phyloP scores from a whole-genome alignment of 192 early-diverging fungal genomes.

The Pilobolus umbonatus region DNA sequence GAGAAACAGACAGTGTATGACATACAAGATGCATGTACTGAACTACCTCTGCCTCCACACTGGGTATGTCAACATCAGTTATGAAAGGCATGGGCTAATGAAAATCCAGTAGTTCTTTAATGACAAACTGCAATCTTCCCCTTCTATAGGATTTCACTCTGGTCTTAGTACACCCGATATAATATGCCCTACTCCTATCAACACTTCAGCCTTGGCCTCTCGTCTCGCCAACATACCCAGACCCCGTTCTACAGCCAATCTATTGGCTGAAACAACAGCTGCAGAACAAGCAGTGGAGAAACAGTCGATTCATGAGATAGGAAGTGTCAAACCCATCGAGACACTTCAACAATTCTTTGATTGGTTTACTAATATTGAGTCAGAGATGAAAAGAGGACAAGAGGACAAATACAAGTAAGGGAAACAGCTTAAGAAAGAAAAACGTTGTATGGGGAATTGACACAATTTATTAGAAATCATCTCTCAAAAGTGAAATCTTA shows the following conservation, averaged over 20 bases:
- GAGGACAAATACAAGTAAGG: slow-evolving; percentile 84
- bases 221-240: slow-evolving; percentile 15
- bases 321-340: slow-evolving; percentile 61
- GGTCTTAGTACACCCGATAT: slow-evolving; percentile 19
- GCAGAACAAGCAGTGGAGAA: slow-evolving; percentile 19
- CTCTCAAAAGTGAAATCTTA: slow-evolving; percentile 54
- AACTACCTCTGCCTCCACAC: slow-evolving; percentile 50
- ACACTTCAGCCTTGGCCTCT: slow-evolving; percentile 7
- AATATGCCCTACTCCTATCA: slow-evolving; percentile 16
- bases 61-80: slow-evolving; percentile 15
- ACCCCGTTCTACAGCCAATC: slow-evolving; percentile 30
- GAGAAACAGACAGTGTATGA: slow-evolving; percentile 51
- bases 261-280: slow-evolving; percentile 26
- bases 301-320: slow-evolving; percentile 30
- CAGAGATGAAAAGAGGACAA: slow-evolving; percentile 80
- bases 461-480: slow-evolving; percentile 65
- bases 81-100: background rate
- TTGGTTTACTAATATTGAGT: slow-evolving; percentile 84
- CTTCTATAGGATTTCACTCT: slow-evolving; percentile 8
- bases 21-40: slow-evolving; percentile 53
- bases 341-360: slow-evolving; percentile 91
- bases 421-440: slow-evolving; percentile 39
- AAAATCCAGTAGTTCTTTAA: slow-evolving; percentile 8
- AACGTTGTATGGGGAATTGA: background rate
- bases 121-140: slow-evolving; percentile 15